Conservation (phyloP, 2,329 filamentous ascomycete genomes). For the Ophiostoma tasmaniense region DNA sequence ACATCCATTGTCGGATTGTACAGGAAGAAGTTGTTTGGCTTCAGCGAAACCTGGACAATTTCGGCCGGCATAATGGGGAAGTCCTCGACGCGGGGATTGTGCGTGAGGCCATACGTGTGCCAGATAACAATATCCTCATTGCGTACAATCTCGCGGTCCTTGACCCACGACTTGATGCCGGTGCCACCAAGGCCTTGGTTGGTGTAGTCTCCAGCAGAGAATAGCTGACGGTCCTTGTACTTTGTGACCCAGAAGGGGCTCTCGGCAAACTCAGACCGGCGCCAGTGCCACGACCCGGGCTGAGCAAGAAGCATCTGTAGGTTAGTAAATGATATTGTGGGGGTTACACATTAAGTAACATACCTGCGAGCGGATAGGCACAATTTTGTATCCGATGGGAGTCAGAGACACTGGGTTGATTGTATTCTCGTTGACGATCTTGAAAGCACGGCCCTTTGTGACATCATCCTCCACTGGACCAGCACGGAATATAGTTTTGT, state of each 20-base stretch:
- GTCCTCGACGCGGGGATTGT: conserved; percentile 56
- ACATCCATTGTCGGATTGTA: conserved; percentile 19
- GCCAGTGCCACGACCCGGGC: conserved; percentile 32
- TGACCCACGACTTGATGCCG: not conserved
- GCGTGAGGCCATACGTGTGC: conserved; percentile 52
- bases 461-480: conserved; percentile 42
- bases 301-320: conserved; percentile 30
- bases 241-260: conserved; percentile 39
- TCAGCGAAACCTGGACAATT: conserved; percentile 15
- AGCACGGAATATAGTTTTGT: conserved; percentile 35
- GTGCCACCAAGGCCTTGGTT: conserved; percentile 21
- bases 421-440: conserved; percentile 37
- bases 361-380: conserved; percentile 36
- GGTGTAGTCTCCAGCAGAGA: conserved; percentile 34
- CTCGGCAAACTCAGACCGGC: conserved; percentile 34
- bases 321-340: not conserved
- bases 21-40: conserved; percentile 17
- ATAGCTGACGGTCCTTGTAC: conserved; percentile 36
- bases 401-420: conserved; percentile 36
- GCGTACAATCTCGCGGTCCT: conserved; percentile 10
- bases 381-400: conserved; percentile 38
- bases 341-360: not conserved
- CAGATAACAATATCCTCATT: conserved; percentile 55
- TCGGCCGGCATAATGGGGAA: conserved; percentile 60
- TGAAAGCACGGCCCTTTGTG: conserved; percentile 35